A percentile compares a stretch with the other conserved stretches of the same genome.
Evolutionary conservation across 768 basidiomycete genomes (phyloP).

Genomic region (Mrakia frigida): DNA sequence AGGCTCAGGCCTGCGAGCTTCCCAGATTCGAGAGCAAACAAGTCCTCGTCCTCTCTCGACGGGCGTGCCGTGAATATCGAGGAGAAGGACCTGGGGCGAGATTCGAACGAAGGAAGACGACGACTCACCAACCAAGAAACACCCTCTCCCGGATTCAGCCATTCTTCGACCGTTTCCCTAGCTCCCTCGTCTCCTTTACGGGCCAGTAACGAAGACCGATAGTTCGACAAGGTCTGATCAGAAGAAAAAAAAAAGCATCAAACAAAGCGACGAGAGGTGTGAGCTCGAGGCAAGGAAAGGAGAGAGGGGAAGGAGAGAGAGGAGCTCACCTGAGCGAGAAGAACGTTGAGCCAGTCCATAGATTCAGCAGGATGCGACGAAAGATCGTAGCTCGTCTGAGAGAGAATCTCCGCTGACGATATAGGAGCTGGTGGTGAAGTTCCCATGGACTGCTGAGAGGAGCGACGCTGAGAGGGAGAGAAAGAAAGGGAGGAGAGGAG

Average conservation of each 20-base stretch:
- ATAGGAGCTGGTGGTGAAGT: conserved; percentile 40
- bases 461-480: conserved; percentile 18
- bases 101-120: neutral
- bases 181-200: conserved; percentile 77
- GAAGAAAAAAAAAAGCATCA: neutral
- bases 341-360: conserved; percentile 82
- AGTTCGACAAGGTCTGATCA: conserved; percentile 55
- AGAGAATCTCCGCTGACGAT: conserved; percentile 41
- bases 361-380: conserved; percentile 57
- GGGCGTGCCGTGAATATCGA: neutral
- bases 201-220: conserved; percentile 61
- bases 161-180: conserved; percentile 69
- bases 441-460: conserved; percentile 33
- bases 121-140: conserved; percentile 44
- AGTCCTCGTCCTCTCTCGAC: too few species aligned
- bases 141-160: conserved; percentile 69
- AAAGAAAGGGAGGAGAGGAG: too few species aligned
- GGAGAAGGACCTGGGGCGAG: neutral
- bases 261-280: neutral
- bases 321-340: conserved; percentile 69
- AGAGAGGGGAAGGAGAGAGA: neutral
- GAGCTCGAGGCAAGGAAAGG: neutral
- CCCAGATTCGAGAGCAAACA: too few species aligned
- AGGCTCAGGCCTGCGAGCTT: too few species aligned
- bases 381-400: conserved; percentile 46